These are phyloP conservation scores for Gossypium thurberi DNA, from an alignment of 345 rosid species.

Conservation along the genomic window DNA sequence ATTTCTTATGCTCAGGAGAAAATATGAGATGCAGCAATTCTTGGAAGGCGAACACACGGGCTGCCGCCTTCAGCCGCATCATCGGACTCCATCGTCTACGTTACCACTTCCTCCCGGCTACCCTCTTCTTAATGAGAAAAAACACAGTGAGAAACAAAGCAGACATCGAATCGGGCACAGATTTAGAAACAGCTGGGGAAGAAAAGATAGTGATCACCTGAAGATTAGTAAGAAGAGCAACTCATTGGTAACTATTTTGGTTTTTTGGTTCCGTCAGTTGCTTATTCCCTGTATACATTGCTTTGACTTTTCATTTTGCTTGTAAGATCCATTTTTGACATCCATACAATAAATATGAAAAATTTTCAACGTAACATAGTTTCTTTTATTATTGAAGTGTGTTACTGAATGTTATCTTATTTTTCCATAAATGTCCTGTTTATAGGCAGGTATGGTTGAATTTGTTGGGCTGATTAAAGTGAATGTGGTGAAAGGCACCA, in stretches of 20 bases:
- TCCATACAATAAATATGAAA: too few relatives aligned
- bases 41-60: constrained; percentile 26
- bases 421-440: constrained; percentile 13
- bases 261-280: not conserved
- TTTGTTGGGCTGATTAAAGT: constrained; percentile 90
- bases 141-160: constrained; percentile 42
- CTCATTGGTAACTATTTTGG: constrained; percentile 47
- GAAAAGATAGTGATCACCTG: constrained; percentile 50
- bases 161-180: constrained; percentile 66
- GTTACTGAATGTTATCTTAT: constrained; percentile 9
- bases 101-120: constrained; percentile 26
- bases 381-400: not conserved
- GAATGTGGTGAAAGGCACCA: constrained; percentile 92
- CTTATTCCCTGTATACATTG: not conserved
- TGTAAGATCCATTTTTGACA: too few relatives aligned
- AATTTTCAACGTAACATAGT: not conserved
- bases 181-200: constrained; percentile 89
- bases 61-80: constrained; percentile 38
- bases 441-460: constrained; percentile 95
- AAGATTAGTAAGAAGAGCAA: constrained; percentile 59
- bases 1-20: constrained; percentile 47
- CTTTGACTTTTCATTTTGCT: not conserved
- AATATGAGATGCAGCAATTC: constrained; percentile 78
- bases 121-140: constrained; percentile 37
- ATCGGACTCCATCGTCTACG: constrained; percentile 28